These are phyloP conservation scores for Trichophyton simii DNA, from an alignment of 2,329 filamentous ascomycete species.

Conservation along the genomic window DNA sequence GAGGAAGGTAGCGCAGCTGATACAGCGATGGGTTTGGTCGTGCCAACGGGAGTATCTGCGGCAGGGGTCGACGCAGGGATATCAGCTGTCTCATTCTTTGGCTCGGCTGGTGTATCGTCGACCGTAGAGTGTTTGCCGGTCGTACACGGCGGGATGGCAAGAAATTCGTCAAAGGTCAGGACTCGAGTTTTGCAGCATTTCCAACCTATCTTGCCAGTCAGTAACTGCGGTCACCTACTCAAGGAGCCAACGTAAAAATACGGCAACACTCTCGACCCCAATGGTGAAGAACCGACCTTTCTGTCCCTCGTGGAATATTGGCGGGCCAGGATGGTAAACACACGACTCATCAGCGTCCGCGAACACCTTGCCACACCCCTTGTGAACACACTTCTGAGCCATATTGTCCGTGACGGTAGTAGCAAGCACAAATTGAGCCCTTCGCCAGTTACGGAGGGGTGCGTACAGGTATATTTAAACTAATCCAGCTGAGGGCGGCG, in stretches of 20 bases:
- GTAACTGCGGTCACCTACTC: neutral
- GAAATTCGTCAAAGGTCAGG: conserved; percentile 96
- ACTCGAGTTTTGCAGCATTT: conserved; percentile 97
- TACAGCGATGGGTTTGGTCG: conserved; percentile 16
- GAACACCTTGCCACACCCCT: conserved; percentile 84
- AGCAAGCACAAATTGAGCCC: neutral
- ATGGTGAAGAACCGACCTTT: conserved; percentile 56
- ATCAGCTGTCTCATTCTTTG: conserved; percentile 22
- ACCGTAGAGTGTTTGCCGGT: conserved; percentile 84
- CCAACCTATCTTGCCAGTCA: conserved; percentile 58
- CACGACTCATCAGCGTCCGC: conserved; percentile 72
- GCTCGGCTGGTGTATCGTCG: conserved; percentile 51
- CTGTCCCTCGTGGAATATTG: conserved; percentile 93
- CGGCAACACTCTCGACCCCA: neutral
- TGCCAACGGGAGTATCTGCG: conserved; percentile 12
- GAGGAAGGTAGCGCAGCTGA: conserved; percentile 20
- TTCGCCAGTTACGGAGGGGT: neutral
- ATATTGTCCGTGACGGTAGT: conserved; percentile 15
- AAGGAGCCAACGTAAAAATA: neutral
- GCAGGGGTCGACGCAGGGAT: conserved; percentile 5
- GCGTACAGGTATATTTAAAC: too few species aligned
- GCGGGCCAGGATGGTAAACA: conserved; percentile 83
- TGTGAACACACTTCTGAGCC: conserved; percentile 73
- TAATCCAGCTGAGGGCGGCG: neutral
- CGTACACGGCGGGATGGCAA: conserved; percentile 82